Base-by-base conservation (phyloP, 2,329 filamentous ascomycete species). In the Ceratocystis alfenasii region DNA sequence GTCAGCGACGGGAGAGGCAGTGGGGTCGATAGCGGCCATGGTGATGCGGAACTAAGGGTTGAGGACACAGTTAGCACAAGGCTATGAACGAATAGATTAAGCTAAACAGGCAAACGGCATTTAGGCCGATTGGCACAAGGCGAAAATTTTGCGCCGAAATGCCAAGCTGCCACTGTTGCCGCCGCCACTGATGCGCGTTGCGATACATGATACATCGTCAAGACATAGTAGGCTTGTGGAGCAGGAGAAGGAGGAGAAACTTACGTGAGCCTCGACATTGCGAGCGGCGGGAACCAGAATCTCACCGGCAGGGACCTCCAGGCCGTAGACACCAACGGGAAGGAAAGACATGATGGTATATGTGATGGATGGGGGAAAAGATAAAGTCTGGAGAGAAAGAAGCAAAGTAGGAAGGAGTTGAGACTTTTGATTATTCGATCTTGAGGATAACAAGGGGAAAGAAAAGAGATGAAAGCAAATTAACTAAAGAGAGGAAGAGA, bases 11-110 rank as follows among this genome's bases (percentile, higher is more conserved):
- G 86, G 82, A 71, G 85, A 81, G 72, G 89, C 89, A 73, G 85
- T 90, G 67, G 94, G 94, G 75, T 99, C 93, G 75, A 99, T 87
- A 70, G 94, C 94, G 73, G 95, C 94, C 94, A 99, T 99, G 73
- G 92, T 97, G 74, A 99, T 90, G 75, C 90, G 90, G 79, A 96
- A 95, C 92, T 96, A 73, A 3, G 33, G 30, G 33, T 50, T 65
- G 44, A 33, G 25, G 41, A 25, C 62, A 62, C 63, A 55, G 69
- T 78, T 69, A 76, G 74, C 68, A 69, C 44, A 55, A 7, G 48
- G 63, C 22, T 50, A 6, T 10, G 22, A 22, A 12, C 46, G 44
- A 30, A 33, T 36, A 22, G 28, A 17, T 30, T 59, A 50, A 30
- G 17, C 15, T 20, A 12, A 10, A 5, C 4, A 28, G 5, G 7